Conservation (phyloP, 2,329 filamentous ascomycete genomes). For the Whalleya microplaca region DNA sequence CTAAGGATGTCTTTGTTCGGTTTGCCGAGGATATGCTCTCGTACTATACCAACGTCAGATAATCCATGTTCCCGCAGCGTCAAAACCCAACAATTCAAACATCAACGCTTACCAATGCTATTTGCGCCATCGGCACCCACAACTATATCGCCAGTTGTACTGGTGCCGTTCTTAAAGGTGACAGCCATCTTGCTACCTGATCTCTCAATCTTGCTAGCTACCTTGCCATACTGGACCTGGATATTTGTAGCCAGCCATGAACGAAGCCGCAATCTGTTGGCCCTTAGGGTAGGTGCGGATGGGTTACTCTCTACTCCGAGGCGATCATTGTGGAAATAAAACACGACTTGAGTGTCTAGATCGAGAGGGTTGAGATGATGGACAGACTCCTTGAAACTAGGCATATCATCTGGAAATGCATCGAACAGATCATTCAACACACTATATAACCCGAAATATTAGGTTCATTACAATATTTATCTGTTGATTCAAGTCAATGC, state of each 20-base stretch:
- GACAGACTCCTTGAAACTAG: conserved; percentile 18
- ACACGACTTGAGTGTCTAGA: conserved; percentile 17
- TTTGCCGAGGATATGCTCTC: conserved; percentile 25
- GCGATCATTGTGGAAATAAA: conserved; percentile 22
- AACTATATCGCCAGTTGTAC: conserved; percentile 28
- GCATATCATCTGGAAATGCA: conserved; percentile 27
- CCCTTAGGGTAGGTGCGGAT: conserved; percentile 20
- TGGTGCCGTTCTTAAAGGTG: conserved; percentile 27
- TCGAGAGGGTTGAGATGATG: conserved; percentile 23
- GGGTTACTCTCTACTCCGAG: conserved; percentile 19
- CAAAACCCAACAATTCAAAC: too few species aligned
- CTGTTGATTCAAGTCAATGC: not conserved
- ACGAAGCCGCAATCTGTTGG: conserved; percentile 24
- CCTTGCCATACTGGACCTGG: conserved; percentile 26
- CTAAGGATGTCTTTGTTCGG: conserved; percentile 22
- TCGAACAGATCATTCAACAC: conserved; percentile 21
- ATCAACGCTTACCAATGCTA: conserved; percentile 20
- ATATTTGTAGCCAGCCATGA: conserved; percentile 27
- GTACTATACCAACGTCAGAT: conserved; percentile 12
- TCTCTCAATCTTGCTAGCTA: conserved; percentile 22
- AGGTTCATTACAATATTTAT: not conserved
- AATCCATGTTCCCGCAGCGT: too few species aligned
- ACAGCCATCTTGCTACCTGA: conserved; percentile 20
- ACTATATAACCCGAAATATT: conserved; percentile 5
- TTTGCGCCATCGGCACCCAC: conserved; percentile 31